These are phyloP conservation scores for Aphanomyces cochlioides DNA, from an alignment of 352 stramenopile genomes.

Conservation along the genomic window DNA sequence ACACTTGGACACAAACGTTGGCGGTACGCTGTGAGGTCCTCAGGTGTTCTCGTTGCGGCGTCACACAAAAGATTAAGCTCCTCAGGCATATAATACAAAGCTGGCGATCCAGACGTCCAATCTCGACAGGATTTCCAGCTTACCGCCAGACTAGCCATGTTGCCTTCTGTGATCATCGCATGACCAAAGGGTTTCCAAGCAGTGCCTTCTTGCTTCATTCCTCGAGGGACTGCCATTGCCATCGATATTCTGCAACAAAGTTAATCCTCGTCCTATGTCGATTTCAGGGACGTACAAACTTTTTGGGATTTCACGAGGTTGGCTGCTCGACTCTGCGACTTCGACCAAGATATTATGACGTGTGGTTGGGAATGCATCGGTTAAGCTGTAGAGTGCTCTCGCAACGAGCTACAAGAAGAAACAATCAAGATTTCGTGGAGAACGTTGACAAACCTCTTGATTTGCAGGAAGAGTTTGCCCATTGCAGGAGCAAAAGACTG, in stretches of 20 bases:
- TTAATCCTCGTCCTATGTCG: not conserved
- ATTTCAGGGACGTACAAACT: not conserved
- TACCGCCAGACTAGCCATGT: conserved; percentile 8
- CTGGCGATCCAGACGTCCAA: not conserved
- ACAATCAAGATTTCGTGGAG: not conserved
- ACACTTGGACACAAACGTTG: not conserved
- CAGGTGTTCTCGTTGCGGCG: not conserved
- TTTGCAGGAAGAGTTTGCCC: not conserved
- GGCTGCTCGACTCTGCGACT: not conserved
- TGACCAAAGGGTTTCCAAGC: conserved; percentile 14
- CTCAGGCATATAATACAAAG: conserved; percentile 8
- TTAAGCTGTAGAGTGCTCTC: conserved; percentile 11
- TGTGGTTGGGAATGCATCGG: not conserved
- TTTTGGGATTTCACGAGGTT: not conserved
- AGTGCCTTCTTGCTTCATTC: not conserved
- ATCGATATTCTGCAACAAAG: conserved; percentile 14
- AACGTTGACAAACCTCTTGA: conserved; percentile 22
- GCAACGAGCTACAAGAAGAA: conserved; percentile 23
- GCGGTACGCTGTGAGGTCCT: conserved; percentile 12
- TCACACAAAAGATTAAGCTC: not conserved
- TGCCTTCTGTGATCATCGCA: conserved; percentile 12
- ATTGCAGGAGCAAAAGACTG: conserved; percentile 10
- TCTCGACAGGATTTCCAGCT: conserved; percentile 4
- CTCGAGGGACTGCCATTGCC: not conserved
- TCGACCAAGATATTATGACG: conserved; percentile 19